These are phyloP conservation scores for Coniferiporia sulphurascens DNA, from an alignment of 1,284 basidiomycete genomes.

Conservation along the genomic window DNA sequence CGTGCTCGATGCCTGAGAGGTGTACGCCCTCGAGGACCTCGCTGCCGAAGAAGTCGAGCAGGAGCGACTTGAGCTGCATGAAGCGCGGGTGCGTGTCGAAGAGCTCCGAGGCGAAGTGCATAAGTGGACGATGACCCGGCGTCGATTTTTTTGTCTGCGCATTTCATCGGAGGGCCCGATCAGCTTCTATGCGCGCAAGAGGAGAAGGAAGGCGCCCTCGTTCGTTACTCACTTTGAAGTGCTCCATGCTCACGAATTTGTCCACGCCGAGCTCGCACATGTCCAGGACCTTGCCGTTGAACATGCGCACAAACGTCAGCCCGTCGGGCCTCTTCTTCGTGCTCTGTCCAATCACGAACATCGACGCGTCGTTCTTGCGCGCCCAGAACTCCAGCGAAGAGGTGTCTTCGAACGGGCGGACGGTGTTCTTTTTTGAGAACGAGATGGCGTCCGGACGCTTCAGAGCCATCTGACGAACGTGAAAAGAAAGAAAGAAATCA, in stretches of 20 bases:
- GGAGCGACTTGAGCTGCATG: constrained; percentile 87
- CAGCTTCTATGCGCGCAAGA: not conserved
- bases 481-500: not conserved
- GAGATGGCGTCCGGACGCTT: constrained; percentile 87
- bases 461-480: constrained; percentile 68
- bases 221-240: constrained; percentile 72
- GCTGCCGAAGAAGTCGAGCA: constrained; percentile 88
- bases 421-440: constrained; percentile 92
- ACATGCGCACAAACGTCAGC: constrained; percentile 84
- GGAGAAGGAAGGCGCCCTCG: not conserved
- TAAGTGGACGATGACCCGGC: constrained; percentile 86
- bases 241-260: constrained; percentile 70
- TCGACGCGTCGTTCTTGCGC: constrained; percentile 88
- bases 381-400: constrained; percentile 91
- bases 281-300: constrained; percentile 84
- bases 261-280: constrained; percentile 94
- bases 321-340: constrained; percentile 95
- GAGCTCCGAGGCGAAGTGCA: constrained; percentile 93
- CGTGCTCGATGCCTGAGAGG: constrained; percentile 83
- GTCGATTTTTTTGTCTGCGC: constrained; percentile 79
- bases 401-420: constrained; percentile 88
- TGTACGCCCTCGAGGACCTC: constrained; percentile 83
- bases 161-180: not conserved
- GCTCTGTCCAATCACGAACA: constrained; percentile 89
- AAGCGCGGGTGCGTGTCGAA: constrained; percentile 91